Evolutionary conservation across 441 rosid genomes (phyloP).

Genomic region (Rhodomyrtus psidioides): DNA sequence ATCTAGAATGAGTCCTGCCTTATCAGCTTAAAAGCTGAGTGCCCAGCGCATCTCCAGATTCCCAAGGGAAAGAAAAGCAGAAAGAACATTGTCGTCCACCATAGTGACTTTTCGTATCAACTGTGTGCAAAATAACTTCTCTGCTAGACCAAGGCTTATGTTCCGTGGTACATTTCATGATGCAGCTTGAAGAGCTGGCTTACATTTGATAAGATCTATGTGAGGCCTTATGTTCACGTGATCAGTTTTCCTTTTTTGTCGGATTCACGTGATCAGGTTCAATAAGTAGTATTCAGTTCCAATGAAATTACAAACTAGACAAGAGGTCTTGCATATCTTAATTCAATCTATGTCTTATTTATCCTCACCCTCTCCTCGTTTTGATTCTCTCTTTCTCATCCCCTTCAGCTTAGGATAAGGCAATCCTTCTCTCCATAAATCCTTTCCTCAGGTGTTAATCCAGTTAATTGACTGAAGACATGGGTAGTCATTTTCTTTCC

Average conservation of each 20-base stretch:
- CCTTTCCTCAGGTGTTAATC: not conserved
- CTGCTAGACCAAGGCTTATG: not conserved
- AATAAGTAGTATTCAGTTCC: not conserved
- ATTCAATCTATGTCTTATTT: not conserved
- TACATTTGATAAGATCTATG: not conserved
- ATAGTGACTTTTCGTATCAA: not conserved
- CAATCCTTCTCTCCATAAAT: not conserved
- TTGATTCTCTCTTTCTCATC: not conserved
- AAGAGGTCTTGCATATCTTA: not conserved
- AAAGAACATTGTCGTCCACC: not conserved
- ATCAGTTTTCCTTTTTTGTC: not conserved
- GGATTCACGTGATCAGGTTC: not conserved
- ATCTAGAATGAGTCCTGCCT: not conserved
- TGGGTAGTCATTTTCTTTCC: not conserved
- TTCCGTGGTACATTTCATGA: not conserved
- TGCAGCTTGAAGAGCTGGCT: not conserved
- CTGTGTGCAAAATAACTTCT: not conserved
- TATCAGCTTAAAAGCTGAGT: not conserved
- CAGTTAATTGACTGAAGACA: not conserved
- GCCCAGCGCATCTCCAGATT: not conserved
- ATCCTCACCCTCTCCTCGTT: not conserved
- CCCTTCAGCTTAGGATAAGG: not conserved
- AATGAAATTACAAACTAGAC: not conserved
- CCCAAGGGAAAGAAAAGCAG: not conserved
- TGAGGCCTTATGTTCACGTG: not conserved